phyloP scores from a whole-genome alignment of 306 rosid species.

The Fragaria nilgerrensis region DNA sequence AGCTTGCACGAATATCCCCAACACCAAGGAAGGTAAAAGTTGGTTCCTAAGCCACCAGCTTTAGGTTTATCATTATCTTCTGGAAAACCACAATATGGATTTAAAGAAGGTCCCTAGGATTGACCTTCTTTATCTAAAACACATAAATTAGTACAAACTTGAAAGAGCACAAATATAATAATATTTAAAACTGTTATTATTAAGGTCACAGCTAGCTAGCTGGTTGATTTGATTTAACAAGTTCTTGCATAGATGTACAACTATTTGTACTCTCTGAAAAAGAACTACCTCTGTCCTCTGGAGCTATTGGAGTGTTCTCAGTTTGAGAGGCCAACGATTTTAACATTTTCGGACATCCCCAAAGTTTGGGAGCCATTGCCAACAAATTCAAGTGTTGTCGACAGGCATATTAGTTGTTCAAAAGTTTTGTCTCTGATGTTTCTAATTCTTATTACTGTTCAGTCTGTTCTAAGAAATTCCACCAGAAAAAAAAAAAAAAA shows the following conservation, averaged over 20 bases:
- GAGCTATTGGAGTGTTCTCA: not conserved
- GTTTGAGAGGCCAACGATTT: not conserved
- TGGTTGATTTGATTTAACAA: not conserved
- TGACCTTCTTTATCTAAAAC: too few relatives aligned
- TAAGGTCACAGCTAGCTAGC: not conserved
- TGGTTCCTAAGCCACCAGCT: too few relatives aligned
- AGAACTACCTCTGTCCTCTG: not conserved
- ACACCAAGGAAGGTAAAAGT: too few relatives aligned
- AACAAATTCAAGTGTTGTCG: not conserved
- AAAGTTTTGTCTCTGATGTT: not conserved
- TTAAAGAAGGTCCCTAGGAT: too few relatives aligned
- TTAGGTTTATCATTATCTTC: too few relatives aligned
- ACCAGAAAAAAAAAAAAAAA: not conserved
- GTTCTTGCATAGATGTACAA: not conserved
- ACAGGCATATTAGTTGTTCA: not conserved
- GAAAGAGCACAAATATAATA: too few relatives aligned
- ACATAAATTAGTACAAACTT: too few relatives aligned
- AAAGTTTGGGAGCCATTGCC: conserved; percentile 7
- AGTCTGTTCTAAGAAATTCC: conserved; percentile 6
- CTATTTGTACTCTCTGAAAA: not conserved
- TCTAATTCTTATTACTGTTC: not conserved
- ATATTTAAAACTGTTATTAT: not conserved
- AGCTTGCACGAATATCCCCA: too few relatives aligned
- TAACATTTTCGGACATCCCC: not conserved
- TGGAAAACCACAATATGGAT: too few relatives aligned